A percentile compares a stretch with the other conserved stretches of the same genome.
These are phyloP conservation scores for Phytophthora kernoviae DNA, from an alignment of 352 stramenopile species.

Conservation along the genomic window DNA sequence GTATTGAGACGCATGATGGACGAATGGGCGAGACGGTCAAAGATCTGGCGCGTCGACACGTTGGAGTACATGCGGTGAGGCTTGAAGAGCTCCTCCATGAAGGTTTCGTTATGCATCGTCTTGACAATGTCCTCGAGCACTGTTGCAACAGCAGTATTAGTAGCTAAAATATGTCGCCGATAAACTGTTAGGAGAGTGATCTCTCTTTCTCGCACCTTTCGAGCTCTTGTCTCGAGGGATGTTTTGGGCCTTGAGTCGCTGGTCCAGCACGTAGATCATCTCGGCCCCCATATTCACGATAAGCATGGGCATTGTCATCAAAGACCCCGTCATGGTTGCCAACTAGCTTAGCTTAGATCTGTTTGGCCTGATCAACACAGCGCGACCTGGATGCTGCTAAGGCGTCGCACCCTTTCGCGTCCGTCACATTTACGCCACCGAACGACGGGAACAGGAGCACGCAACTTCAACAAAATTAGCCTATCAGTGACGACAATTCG, in stretches of 20 bases:
- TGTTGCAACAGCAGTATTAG: slow-evolving; percentile 15
- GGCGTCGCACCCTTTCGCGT: slow-evolving; percentile 23
- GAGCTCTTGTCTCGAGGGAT: slow-evolving; percentile 90
- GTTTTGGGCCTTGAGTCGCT: slow-evolving; percentile 91
- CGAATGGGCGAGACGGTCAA: slow-evolving; percentile 91
- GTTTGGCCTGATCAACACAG: no score
- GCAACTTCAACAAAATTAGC: slow-evolving; percentile 5
- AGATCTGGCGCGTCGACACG: slow-evolving; percentile 89
- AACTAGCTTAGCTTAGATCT: neutral
- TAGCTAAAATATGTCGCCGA: neutral
- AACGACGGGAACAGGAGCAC: neutral
- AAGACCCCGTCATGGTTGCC: slow-evolving; percentile 54
- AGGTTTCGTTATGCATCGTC: slow-evolving; percentile 93
- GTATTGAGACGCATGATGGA: slow-evolving; percentile 95
- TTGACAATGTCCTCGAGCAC: slow-evolving; percentile 93
- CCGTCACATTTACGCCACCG: slow-evolving; percentile 11
- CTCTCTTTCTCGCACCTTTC: slow-evolving; percentile 48
- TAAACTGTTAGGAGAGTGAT: no score
- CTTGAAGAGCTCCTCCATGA: slow-evolving; percentile 93
- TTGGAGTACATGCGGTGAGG: slow-evolving; percentile 93
- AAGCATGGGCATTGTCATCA: slow-evolving; percentile 92
- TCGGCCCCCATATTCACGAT: slow-evolving; percentile 94
- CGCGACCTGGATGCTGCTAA: no score
- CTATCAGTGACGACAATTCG: neutral
- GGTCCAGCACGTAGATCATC: slow-evolving; percentile 94